phyloP scores from a whole-genome alignment of 345 rosid species.

The Eucalyptus pumila region DNA sequence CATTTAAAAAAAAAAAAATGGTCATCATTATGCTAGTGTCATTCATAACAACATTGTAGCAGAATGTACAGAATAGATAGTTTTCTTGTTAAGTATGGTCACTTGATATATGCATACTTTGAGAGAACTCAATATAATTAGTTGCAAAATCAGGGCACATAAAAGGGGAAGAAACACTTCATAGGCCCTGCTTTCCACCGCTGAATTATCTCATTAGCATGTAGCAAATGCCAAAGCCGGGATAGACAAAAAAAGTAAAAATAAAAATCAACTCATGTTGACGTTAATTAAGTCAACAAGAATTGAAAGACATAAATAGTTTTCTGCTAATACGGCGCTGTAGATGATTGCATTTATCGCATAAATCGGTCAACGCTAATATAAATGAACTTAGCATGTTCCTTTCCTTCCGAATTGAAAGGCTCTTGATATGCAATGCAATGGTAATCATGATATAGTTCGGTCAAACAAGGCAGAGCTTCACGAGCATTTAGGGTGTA shows the following conservation, averaged over 20 bases:
- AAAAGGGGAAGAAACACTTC: background rate
- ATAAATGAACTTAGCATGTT: background rate
- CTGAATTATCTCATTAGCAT: background rate
- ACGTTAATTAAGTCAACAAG: background rate
- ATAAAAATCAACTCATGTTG: background rate
- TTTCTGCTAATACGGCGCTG: too few relatives aligned
- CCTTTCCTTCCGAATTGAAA: background rate
- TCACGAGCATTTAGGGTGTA: background rate
- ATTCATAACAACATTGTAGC: background rate
- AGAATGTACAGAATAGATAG: background rate
- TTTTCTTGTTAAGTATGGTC: background rate
- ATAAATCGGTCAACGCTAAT: background rate
- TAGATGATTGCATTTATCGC: background rate
- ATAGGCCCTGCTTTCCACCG: background rate
- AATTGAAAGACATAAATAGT: too few relatives aligned
- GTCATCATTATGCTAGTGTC: background rate
- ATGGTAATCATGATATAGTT: background rate
- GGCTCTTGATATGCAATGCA: background rate
- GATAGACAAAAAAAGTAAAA: too few relatives aligned
- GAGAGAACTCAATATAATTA: background rate
- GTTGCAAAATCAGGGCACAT: background rate
- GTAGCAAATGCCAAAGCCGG: background rate
- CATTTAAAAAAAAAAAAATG: too few relatives aligned
- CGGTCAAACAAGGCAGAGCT: background rate
- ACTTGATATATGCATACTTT: background rate